Conservation (phyloP, 306 rosid genomes). For the Corylus avellana region DNA sequence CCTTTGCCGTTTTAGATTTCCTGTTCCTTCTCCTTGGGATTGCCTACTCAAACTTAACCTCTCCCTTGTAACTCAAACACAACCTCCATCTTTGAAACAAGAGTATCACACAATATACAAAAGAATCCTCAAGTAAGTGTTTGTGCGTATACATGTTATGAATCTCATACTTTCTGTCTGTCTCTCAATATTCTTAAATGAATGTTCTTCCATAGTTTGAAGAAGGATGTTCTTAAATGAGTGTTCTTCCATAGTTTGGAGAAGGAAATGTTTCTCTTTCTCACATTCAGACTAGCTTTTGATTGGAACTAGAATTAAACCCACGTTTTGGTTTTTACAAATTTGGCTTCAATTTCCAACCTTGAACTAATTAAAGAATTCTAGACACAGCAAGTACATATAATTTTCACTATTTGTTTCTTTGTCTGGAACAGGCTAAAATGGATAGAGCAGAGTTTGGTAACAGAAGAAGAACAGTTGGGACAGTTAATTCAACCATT, state of each 20-base stretch:
- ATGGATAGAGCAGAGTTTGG: constrained; percentile 57
- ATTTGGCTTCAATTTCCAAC: not conserved
- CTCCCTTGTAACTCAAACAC: not conserved
- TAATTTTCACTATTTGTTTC: not conserved
- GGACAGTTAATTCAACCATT: constrained; percentile 57
- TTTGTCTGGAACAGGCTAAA: constrained; percentile 27
- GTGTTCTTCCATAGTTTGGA: not conserved
- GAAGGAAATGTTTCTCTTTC: not conserved
- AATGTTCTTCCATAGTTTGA: not conserved
- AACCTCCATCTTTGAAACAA: constrained; percentile 3
- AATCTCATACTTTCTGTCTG: constrained; percentile 9
- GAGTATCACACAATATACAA: constrained; percentile 7
- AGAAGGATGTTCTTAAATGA: constrained; percentile 6
- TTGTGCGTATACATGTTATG: constrained; percentile 1
- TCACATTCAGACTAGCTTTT: not conserved
- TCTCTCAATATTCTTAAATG: constrained; percentile 11
- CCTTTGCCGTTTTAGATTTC: constrained; percentile 21
- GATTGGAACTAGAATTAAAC: not conserved
- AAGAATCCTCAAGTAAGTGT: constrained; percentile 27
- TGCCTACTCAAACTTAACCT: constrained; percentile 15
- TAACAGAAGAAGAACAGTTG: constrained; percentile 40
- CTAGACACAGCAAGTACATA: not conserved
- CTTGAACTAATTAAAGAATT: not conserved
- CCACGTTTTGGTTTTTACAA: not conserved
- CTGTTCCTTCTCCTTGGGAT: constrained; percentile 23